Conservation (phyloP, 2,329 filamentous ascomycete species). For the Phyllosticta citriasiana region DNA sequence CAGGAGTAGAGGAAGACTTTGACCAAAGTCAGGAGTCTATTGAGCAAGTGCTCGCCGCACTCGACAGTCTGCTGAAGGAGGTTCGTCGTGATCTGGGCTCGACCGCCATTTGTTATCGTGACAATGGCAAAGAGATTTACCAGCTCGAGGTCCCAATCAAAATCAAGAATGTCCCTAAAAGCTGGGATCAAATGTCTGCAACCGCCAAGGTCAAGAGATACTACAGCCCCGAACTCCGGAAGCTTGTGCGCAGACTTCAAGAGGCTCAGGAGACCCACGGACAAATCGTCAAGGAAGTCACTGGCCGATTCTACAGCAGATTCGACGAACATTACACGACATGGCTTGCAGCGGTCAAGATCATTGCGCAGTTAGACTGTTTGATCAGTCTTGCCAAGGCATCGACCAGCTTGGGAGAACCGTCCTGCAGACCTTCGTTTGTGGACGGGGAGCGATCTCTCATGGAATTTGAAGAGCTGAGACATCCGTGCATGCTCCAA, state of each 20-base stretch:
- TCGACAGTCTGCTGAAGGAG: constrained; percentile 60
- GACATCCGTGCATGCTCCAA: constrained; percentile 89
- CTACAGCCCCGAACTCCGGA: constrained; percentile 77
- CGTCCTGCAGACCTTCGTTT: constrained; percentile 82
- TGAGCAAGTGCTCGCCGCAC: constrained; percentile 60
- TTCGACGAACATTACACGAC: constrained; percentile 79
- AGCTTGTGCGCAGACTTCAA: constrained; percentile 76
- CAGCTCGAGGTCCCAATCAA: constrained; percentile 85
- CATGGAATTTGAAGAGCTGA: constrained; percentile 83
- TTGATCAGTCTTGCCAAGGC: constrained; percentile 87
- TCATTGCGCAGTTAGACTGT: constrained; percentile 88
- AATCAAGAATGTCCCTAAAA: constrained; percentile 69
- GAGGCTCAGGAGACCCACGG: constrained; percentile 90
- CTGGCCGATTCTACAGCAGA: constrained; percentile 69
- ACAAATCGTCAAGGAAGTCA: constrained; percentile 81
- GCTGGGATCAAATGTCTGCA: constrained; percentile 94
- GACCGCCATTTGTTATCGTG: constrained; percentile 46
- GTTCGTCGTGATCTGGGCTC: constrained; percentile 67
- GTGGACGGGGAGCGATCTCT: constrained; percentile 75
- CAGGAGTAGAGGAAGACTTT: constrained; percentile 84
- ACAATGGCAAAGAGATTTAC: constrained; percentile 95
- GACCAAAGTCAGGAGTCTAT: constrained; percentile 73
- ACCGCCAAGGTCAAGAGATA: constrained; percentile 85
- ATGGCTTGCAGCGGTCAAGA: constrained; percentile 84
- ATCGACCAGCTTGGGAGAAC: constrained; percentile 71